Conservation (phyloP, 768 basidiomycete species). For the Collybia mongolica region DNA sequence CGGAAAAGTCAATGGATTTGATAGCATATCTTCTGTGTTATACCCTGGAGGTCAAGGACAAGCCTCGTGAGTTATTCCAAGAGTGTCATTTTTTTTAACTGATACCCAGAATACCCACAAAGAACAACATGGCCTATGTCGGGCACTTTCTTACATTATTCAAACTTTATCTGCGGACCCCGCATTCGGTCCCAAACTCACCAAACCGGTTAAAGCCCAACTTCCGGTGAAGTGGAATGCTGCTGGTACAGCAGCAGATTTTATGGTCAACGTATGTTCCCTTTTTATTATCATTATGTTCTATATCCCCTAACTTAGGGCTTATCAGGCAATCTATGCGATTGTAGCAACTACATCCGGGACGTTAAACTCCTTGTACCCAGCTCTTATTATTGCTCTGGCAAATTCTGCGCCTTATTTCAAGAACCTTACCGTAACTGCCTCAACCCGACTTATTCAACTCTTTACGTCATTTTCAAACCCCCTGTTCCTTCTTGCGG, state of each 20-base stretch:
- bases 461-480: slow-evolving; percentile 91
- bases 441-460: slow-evolving; percentile 83
- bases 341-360: slow-evolving; percentile 90
- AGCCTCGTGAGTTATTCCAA: slow-evolving; percentile 63
- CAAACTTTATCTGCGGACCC: slow-evolving; percentile 89
- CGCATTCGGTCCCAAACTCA: slow-evolving; percentile 69
- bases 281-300: not conserved
- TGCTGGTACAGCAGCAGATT: slow-evolving; percentile 77
- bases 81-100: not conserved
- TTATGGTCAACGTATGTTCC: slow-evolving; percentile 75
- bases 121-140: slow-evolving; percentile 92
- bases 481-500: slow-evolving; percentile 84
- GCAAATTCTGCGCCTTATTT: slow-evolving; percentile 89
- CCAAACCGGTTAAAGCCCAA: slow-evolving; percentile 59
- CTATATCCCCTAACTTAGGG: slow-evolving; percentile 7
- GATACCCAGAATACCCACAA: not conserved
- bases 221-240: slow-evolving; percentile 78
- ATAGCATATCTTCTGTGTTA: slow-evolving; percentile 79
- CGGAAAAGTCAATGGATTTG: slow-evolving; percentile 75
- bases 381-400: slow-evolving; percentile 87
- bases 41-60: slow-evolving; percentile 88
- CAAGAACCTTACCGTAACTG: slow-evolving; percentile 74
- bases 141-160: slow-evolving; percentile 87
- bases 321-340: slow-evolving; percentile 75
- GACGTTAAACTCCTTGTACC: slow-evolving; percentile 79